These are phyloP conservation scores for Pyrenophora teres DNA, from an alignment of 2,329 filamentous ascomycete genomes.

Conservation along the genomic window DNA sequence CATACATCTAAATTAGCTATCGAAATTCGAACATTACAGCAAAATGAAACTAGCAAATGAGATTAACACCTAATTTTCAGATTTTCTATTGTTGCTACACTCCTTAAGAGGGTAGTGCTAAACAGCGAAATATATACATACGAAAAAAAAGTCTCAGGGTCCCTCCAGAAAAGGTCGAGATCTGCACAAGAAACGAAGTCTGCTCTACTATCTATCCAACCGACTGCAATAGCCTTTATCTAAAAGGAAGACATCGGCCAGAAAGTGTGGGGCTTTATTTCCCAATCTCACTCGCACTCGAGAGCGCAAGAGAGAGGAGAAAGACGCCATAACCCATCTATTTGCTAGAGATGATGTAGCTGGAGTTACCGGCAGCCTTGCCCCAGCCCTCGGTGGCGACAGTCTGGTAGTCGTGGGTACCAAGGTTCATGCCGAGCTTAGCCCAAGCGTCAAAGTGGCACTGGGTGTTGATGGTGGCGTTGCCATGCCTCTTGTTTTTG, in stretches of 20 bases:
- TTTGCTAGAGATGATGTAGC: constrained; percentile 32
- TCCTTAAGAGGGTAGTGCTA: not conserved
- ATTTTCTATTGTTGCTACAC: not conserved
- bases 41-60: not conserved
- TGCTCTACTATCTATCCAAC: too few relatives aligned
- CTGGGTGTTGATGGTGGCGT: constrained; percentile 37
- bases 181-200: not conserved
- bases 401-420: constrained; percentile 38
- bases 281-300: too few relatives aligned
- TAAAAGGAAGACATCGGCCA: too few relatives aligned
- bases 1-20: too few relatives aligned
- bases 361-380: constrained; percentile 33
- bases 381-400: constrained; percentile 37
- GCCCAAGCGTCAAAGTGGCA: constrained; percentile 41
- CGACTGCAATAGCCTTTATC: too few relatives aligned
- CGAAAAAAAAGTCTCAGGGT: not conserved
- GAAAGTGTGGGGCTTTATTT: too few relatives aligned
- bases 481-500: constrained; percentile 30
- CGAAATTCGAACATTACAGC: not conserved
- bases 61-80: not conserved
- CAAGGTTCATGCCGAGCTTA: constrained; percentile 32
- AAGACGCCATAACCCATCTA: not conserved
- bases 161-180: not conserved
- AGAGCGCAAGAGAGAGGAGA: too few relatives aligned
- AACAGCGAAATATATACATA: constrained; percentile 10